A percentile compares a stretch with the other conserved stretches of the same genome.
Evolutionary conservation across 805 yeast genomes (phyloP).

Genomic region (Kazachstania viticola): DNA sequence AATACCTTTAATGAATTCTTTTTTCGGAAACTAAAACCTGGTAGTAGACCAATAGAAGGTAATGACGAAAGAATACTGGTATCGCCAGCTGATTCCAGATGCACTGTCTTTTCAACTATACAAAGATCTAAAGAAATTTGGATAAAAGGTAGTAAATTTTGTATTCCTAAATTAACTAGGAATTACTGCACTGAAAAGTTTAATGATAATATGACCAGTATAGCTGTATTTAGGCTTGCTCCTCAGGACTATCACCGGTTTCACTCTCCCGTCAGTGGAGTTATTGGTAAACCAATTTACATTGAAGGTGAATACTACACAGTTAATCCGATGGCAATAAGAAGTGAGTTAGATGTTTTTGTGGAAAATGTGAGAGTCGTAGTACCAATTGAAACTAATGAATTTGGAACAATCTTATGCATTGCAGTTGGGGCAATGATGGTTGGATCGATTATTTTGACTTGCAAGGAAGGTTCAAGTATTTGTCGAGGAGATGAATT

Average conservation of each 20-base stretch:
- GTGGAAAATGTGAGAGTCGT: constrained; percentile 82
- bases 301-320: constrained; percentile 91
- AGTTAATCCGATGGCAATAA: constrained; percentile 93
- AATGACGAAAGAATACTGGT: constrained; percentile 38
- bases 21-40: constrained; percentile 63
- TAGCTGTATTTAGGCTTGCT: constrained; percentile 79
- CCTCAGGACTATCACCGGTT: constrained; percentile 96
- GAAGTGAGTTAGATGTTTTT: constrained; percentile 80
- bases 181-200: constrained; percentile 31
- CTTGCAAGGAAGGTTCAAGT: constrained; percentile 47
- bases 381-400: constrained; percentile 60
- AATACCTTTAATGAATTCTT: constrained; percentile 82
- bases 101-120: constrained; percentile 55
- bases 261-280: constrained; percentile 78
- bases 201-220: constrained; percentile 39
- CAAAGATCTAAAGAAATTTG: constrained; percentile 60
- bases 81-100: constrained; percentile 83
- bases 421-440: constrained; percentile 95
- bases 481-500: constrained; percentile 68
- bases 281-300: constrained; percentile 48
- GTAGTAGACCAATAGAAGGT: constrained; percentile 61
- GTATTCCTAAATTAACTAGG: constrained; percentile 41
- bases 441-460: constrained; percentile 84
- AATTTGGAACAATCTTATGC: constrained; percentile 70
- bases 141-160: constrained; percentile 80